Percentiles rank a stretch among this genome's conserved stretches.
phyloP scores from a whole-genome alignment of 164 flowering plant genomes.

The Annona squamosa region DNA sequence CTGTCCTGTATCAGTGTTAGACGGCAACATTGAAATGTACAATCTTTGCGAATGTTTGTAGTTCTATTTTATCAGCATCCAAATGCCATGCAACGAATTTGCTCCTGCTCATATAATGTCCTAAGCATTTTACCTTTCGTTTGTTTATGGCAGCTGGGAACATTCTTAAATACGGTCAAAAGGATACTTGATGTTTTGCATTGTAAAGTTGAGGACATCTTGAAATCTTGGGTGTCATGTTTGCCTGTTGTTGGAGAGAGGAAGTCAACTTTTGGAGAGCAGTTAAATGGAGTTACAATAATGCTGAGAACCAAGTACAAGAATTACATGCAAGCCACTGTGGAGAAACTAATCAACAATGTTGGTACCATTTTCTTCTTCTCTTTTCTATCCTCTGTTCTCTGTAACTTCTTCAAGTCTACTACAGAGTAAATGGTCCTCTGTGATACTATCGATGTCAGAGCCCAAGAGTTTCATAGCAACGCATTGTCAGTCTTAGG shows the following conservation, averaged over 20 bases:
- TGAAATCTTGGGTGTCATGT: constrained; percentile 80
- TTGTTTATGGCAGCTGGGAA: constrained; percentile 55
- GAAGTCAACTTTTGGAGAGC: constrained; percentile 68
- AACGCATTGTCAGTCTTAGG: too few relatives aligned
- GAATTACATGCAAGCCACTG: constrained; percentile 78
- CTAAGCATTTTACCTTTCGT: background rate
- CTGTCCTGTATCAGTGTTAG: too few relatives aligned
- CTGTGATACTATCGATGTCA: too few relatives aligned
- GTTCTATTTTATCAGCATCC: too few relatives aligned
- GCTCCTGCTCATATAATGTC: background rate
- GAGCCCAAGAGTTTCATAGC: too few relatives aligned
- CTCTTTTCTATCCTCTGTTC: background rate
- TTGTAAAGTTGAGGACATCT: constrained; percentile 58
- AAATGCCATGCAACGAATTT: too few relatives aligned
- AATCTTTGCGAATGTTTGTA: too few relatives aligned
- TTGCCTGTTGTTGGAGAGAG: constrained; percentile 55
- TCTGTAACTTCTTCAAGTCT: background rate
- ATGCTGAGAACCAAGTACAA: constrained; percentile 82
- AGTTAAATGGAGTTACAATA: constrained; percentile 77
- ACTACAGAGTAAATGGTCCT: too few relatives aligned
- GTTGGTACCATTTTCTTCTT: constrained; percentile 34
- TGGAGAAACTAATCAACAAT: constrained; percentile 69
- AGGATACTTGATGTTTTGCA: constrained; percentile 86
- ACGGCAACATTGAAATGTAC: too few relatives aligned
- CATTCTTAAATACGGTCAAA: constrained; percentile 73